Evolutionary conservation across 1,284 basidiomycete species (phyloP), one percentile per base, ranked within the genome.

Genomic region (Kwoniella shivajii): DNA sequence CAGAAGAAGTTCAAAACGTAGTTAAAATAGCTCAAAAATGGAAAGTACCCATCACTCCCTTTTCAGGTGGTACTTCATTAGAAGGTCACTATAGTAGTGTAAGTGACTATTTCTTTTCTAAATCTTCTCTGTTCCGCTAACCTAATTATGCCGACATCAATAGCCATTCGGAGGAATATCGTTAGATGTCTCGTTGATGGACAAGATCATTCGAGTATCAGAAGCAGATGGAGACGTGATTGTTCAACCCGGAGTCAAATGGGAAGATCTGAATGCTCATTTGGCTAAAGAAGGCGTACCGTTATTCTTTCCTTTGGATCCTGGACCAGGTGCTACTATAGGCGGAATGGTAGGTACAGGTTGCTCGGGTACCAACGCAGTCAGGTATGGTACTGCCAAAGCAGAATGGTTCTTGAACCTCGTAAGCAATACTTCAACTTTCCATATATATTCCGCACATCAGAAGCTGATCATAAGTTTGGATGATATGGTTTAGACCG

Each of bases 271-370:
- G 41, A 97, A 97, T 67, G 84, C 85, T 20, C 82, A 81, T 4
- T 80, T 95, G 18, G 82, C 82, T 63, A 82, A 86, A 50, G 82
- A 86, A 74, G 88, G 85, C 6, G 85, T 89, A 47, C 86, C 87
- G 0, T 76, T 96, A 13, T 96, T 96, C 81, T 95, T 94, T 72
- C 93, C 93, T 0, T 86, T 94, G 61, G 89, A 92, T 68, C 90
- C 89, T 10, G 76, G 75, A 54, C 74, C 77, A 22, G 80, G 80
- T 7, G 92, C 92, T 0, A 92, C 90, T 0, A 87, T 96, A 33
- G 93, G 92, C 27, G 94, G 93, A 0, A 96, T 98, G 91, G 82
- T 91, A 26, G 88, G 87, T 47, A 93, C 88, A 0, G 88, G 89
- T 0, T 77, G 73, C 63, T 68, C 69, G 54, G 75, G 80, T 81